phyloP scores from a whole-genome alignment of 768 basidiomycete species.

The Lactifluus pinguis region DNA sequence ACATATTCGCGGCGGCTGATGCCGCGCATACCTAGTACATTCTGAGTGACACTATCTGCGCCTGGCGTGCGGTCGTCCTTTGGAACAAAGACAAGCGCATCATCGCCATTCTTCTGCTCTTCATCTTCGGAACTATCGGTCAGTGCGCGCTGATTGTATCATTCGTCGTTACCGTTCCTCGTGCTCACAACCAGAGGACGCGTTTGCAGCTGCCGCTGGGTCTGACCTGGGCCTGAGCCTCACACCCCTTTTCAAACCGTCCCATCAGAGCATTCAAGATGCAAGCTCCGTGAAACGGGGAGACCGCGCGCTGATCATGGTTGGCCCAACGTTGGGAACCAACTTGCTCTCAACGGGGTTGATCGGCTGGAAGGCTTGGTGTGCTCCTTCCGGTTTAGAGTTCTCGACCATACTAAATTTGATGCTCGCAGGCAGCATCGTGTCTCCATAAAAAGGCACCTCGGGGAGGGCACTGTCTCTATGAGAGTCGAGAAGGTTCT shows the following conservation, averaged over 20 bases:
- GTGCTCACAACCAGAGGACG: not conserved
- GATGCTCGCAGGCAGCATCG: constrained; percentile 1
- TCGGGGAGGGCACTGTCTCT: constrained; percentile 3
- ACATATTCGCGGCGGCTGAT: too few species aligned
- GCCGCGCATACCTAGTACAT: not conserved
- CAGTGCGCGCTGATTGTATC: not conserved
- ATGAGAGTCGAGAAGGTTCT: constrained; percentile 8
- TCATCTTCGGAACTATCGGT: constrained; percentile 5
- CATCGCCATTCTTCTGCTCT: constrained; percentile 8
- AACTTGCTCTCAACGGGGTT: constrained; percentile 11
- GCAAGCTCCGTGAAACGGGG: not conserved
- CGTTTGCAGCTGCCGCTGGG: constrained; percentile 1
- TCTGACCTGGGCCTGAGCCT: constrained; percentile 2
- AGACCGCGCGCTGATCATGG: constrained; percentile 1
- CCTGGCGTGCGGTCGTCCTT: too few species aligned
- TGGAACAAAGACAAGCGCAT: not conserved
- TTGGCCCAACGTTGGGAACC: constrained; percentile 7
- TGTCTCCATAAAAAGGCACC: not conserved
- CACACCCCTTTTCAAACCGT: not conserved
- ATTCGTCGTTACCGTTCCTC: too few species aligned
- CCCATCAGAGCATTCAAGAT: not conserved
- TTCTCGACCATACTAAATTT: too few species aligned
- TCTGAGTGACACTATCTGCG: too few species aligned
- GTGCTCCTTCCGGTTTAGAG: not conserved
- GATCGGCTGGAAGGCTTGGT: constrained; percentile 15